Evolutionary conservation across 2,329 filamentous ascomycete species (phyloP).

Genomic region (Neofusicoccum sp.): DNA sequence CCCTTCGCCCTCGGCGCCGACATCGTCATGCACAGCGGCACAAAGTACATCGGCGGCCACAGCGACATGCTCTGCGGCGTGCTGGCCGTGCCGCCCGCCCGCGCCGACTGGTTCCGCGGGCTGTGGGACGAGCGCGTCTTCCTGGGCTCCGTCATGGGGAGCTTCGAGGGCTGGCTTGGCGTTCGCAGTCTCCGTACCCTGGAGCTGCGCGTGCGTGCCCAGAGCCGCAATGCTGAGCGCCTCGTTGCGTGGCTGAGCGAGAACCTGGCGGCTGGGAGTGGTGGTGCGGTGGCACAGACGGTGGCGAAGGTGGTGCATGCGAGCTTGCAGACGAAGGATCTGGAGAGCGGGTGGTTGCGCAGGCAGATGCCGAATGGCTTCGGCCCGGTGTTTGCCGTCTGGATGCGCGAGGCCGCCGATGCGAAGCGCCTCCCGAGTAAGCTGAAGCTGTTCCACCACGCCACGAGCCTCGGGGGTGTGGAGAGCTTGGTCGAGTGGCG

Average conservation of each 20-base stretch:
- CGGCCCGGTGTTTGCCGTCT: slow-evolving; percentile 82
- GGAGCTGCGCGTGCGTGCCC: slow-evolving; percentile 75
- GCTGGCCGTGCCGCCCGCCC: slow-evolving; percentile 55
- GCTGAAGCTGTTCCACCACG: slow-evolving; percentile 84
- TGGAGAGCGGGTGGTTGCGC: slow-evolving; percentile 60
- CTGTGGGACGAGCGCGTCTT: slow-evolving; percentile 70
- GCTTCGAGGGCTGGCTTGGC: slow-evolving; percentile 87
- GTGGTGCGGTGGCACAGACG: slow-evolving; percentile 32
- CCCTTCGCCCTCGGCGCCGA: slow-evolving; percentile 81
- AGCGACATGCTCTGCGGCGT: slow-evolving; percentile 90
- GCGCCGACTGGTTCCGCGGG: slow-evolving; percentile 36
- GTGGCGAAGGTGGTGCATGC: slow-evolving; percentile 64
- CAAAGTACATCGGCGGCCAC: slow-evolving; percentile 95
- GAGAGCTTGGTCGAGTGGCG: slow-evolving; percentile 98
- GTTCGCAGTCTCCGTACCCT: slow-evolving; percentile 82
- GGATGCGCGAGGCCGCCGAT: slow-evolving; percentile 57
- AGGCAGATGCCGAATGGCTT: slow-evolving; percentile 90
- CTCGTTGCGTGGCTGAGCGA: slow-evolving; percentile 71
- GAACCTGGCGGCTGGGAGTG: slow-evolving; percentile 41
- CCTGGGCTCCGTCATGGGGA: slow-evolving; percentile 83
- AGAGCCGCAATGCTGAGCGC: slow-evolving; percentile 66
- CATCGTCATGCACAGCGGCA: slow-evolving; percentile 86
- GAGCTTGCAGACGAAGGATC: slow-evolving; percentile 67
- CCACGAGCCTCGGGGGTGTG: slow-evolving; percentile 88
- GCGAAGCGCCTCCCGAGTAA: slow-evolving; percentile 74